phyloP scores from a whole-genome alignment of 345 rosid genomes.

The Rhizophora mangle region DNA sequence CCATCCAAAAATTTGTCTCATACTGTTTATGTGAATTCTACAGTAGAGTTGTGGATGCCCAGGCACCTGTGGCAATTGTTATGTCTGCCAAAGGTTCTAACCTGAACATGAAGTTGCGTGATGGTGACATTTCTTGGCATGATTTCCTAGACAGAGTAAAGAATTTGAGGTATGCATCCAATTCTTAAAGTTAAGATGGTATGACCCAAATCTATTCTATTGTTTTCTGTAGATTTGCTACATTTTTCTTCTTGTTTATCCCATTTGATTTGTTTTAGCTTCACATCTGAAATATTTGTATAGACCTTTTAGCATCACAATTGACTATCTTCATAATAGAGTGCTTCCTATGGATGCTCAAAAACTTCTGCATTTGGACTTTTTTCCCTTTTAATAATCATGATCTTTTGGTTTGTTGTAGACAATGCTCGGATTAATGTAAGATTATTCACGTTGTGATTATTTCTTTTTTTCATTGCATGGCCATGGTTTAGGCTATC shows the following conservation, averaged over 20 bases:
- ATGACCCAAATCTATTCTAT: background rate
- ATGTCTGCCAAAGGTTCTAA: conserved; percentile 55
- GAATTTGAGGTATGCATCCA: conserved; percentile 42
- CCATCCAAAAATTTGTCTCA: conserved; percentile 24
- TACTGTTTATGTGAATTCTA: conserved; percentile 33
- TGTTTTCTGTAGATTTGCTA: background rate
- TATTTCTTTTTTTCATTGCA: no score
- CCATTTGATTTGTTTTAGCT: background rate
- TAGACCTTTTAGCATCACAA: no score
- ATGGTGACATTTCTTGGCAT: conserved; percentile 77
- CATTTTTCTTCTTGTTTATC: background rate
- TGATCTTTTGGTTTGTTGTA: no score
- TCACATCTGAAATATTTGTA: no score
- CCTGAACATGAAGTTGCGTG: conserved; percentile 55
- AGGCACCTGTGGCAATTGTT: conserved; percentile 81
- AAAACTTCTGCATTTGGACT: no score
- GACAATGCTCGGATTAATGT: no score
- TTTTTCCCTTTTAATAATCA: no score
- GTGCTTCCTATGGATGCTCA: no score
- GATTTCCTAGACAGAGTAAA: conserved; percentile 58
- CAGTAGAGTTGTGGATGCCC: conserved; percentile 89
- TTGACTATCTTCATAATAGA: no score
- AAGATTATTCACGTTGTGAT: no score
- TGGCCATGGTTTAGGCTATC: no score
- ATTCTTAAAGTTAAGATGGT: background rate